Conservation (phyloP, 106 monocot species). For the Allium fistulosum region DNA sequence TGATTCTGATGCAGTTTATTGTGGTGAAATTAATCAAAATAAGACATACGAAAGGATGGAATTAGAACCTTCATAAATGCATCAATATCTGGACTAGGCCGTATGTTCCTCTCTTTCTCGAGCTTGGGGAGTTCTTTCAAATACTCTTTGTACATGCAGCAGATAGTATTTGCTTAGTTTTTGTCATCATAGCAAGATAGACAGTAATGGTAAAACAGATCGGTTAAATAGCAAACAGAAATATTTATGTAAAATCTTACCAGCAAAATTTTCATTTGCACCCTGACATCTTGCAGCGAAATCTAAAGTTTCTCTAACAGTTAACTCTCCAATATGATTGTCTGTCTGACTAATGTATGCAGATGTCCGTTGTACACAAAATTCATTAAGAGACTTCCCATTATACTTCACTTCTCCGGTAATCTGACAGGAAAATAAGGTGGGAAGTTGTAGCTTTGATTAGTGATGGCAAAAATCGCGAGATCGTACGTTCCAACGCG, state of each 20-base stretch:
- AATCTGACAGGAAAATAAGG: not conserved
- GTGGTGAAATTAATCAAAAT: not conserved
- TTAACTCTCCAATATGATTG: conserved; percentile 57
- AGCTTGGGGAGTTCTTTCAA: conserved; percentile 27
- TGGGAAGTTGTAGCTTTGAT: not conserved
- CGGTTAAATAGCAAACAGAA: not conserved
- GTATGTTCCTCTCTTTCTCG: conserved; percentile 38
- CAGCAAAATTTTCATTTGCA: conserved; percentile 9
- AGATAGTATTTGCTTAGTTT: no score
- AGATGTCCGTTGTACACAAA: conserved; percentile 49
- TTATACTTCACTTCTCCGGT: conserved; percentile 52
- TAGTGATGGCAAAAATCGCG: no score
- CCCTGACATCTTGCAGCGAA: conserved; percentile 71
- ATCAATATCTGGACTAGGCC: conserved; percentile 51
- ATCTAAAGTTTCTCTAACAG: conserved; percentile 61
- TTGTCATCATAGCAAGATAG: no score
- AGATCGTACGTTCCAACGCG: no score
- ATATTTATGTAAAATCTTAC: not conserved
- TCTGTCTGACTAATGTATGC: conserved; percentile 74
- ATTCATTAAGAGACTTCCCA: conserved; percentile 29
- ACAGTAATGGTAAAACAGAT: not conserved
- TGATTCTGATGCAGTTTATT: not conserved
- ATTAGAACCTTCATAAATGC: conserved; percentile 52
- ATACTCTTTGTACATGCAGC: conserved; percentile 12
- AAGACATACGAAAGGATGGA: not conserved